Evolutionary conservation across 176 grass and related monocot species (phyloP), one percentile per base, ranked within the genome.

Genomic region (Urochloa ruziziensis): DNA sequence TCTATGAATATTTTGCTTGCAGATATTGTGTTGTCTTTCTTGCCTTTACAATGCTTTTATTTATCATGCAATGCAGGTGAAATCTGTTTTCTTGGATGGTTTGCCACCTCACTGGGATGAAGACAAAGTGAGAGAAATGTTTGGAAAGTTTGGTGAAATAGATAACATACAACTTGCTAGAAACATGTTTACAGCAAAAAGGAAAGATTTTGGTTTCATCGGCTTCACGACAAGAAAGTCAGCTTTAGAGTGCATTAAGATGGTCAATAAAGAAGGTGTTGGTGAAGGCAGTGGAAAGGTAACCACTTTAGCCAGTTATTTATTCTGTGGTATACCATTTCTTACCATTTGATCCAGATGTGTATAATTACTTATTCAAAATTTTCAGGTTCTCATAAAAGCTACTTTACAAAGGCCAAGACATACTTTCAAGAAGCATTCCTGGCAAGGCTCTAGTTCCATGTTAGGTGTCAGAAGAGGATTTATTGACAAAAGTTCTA

Each of bases 151-250:
- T 88, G 90, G 90, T 92, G 90, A 88, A 82, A 92, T 88, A 62
- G 90, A 86, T 77, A 92, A 39, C 51, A 85, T 92, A 73, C 90
- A 92, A 24, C 90, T 88, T 62, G 90, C 90, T 83, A 82, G 90
- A 78, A 92, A 92, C 78, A 92, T 92, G 86, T 74, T 79, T 34
- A 85, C 82, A 6, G 82, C 90, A 78, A 88, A 88, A 61, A 79
- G 86, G 32, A 88, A 92, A 79, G 90, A 92, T 86, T 92, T 92
- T 88, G 86, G 86, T 88, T 88, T 92, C 74, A 79, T 92, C 23
- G 81, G 78, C 82, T 92, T 92, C 88, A 86, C 37, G 21, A 68
- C 82, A 85, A 88, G 90, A 82, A 83, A 92, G 71, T 80, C 90
- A 18, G 90, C 90, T 77, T 67, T 92, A 73, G 83, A 92, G 74